Percentiles rank a stretch among this genome's conserved stretches.
phyloP scores from a whole-genome alignment of 1,284 basidiomycete genomes.

The Tilletia setariae region DNA sequence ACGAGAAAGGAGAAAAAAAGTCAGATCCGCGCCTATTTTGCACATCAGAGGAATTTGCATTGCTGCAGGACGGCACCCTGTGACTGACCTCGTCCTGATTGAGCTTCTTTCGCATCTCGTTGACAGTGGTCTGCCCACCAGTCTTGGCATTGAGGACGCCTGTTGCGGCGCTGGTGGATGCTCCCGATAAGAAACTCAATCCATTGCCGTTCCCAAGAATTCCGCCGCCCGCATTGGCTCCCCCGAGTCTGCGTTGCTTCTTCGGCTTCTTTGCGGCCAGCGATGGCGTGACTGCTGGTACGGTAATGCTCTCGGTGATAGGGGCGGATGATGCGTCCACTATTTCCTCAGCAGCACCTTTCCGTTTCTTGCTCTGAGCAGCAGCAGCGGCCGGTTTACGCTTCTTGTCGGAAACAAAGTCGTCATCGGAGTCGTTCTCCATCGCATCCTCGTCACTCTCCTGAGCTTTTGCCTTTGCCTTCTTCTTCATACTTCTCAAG shows the following conservation, averaged over 20 bases:
- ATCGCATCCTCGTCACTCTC: not conserved
- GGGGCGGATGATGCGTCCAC: no score
- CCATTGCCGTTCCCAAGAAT: not conserved
- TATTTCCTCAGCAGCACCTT: no score
- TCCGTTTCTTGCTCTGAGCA: no score
- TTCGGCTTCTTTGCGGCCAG: not conserved
- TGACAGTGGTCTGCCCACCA: no score
- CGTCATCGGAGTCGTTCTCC: not conserved
- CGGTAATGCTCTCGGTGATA: no score
- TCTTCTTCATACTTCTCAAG: not conserved
- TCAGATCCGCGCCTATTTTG: not conserved
- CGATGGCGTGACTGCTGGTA: no score
- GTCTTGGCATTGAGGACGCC: no score
- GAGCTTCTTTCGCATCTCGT: not conserved
- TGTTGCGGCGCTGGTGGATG: no score
- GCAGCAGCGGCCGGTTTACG: no score
- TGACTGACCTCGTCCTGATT: not conserved
- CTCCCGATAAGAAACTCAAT: slow-evolving; percentile 5
- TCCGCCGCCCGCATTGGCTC: not conserved
- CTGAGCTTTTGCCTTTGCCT: not conserved
- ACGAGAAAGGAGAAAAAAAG: not conserved
- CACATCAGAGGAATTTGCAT: not conserved
- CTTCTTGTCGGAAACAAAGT: not conserved
- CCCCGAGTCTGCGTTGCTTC: slow-evolving; percentile 6
- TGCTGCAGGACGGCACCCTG: no score